These are phyloP conservation scores for Geosmithia flava DNA, from an alignment of 2,329 filamentous ascomycete species.

Conservation along the genomic window DNA sequence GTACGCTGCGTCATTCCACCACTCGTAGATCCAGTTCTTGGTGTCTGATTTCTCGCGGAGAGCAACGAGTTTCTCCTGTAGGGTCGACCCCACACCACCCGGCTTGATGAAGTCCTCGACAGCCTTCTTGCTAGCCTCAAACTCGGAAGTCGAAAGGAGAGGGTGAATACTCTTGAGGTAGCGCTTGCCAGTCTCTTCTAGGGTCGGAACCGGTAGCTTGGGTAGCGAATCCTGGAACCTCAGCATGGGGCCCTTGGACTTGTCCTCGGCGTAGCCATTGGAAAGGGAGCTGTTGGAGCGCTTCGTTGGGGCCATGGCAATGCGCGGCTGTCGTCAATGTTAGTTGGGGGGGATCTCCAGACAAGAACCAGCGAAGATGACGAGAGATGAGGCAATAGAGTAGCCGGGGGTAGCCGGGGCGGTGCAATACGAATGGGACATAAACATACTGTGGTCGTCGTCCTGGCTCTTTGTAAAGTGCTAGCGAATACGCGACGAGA, in stretches of 20 bases:
- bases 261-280: conserved; percentile 60
- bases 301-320: conserved; percentile 2
- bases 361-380: background rate
- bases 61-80: conserved; percentile 80
- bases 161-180: conserved; percentile 74
- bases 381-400: background rate
- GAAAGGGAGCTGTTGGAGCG: conserved; percentile 3
- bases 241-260: conserved; percentile 67
- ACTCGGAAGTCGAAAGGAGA: conserved; percentile 56
- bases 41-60: conserved; percentile 65
- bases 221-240: conserved; percentile 81
- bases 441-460: conserved; percentile 10
- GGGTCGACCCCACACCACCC: conserved; percentile 67
- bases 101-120: conserved; percentile 82
- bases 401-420: background rate
- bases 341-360: background rate
- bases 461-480: conserved; percentile 16
- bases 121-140: conserved; percentile 63
- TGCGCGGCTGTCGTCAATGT: background rate
- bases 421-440: background rate
- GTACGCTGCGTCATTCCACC: conserved; percentile 97
- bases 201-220: conserved; percentile 63
- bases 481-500: conserved; percentile 17
- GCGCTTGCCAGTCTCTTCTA: conserved; percentile 69
- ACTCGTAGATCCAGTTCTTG: conserved; percentile 94